Base-by-base conservation (phyloP, 169 alveolate species). In the Plasmodium chabaudi region DNA sequence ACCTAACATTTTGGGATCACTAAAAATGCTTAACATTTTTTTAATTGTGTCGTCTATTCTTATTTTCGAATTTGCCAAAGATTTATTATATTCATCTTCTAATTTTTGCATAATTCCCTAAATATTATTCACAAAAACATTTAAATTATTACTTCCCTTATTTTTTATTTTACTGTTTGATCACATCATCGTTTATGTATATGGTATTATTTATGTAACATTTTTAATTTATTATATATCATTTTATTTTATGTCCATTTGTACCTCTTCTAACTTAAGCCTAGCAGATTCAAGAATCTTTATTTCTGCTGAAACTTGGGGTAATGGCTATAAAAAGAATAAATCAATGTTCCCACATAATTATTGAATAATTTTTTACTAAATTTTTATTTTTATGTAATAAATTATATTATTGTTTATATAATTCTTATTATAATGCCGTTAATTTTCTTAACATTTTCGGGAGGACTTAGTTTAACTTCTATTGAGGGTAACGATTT, bases 391-490 rank as follows among this genome's bases (percentile, higher is more conserved):
- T 51, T 63, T 13, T 2, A 12, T 25, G 51, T 63, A 5, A 59
- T 60, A 19, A 15, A 17, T 57, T 57, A 4, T 63, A 23, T 63
- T 63, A 9, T 63, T 63, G 21, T 25, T 27, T 63, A 23, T 64
- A 49, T 71, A 3, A 15, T 71, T 53, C 47, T 17, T 42, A 19
- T 51, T 23, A 23, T 3, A 23, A 23, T 71, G 53, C 42, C 46
- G 17, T 47, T 75, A n/a, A 49, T 77, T 77, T 21, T 57, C 25
- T 91, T 65, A 34, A 93, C 96, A 71, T 93, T 92, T 82, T 93
- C 95, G 21, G 96, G 96, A 10, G 96, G 95, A 53, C 94, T 77
- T 25, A 93, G 79, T 88, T 93, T 93, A 39, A 93, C 93, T 93
- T 93, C 96, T 55, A 93, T 93, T 17, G 96, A 93, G 25, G 96